These are phyloP conservation scores for Amaranthus hypochondriacus DNA, from an alignment of 148 eudicot species.

Conservation along the genomic window DNA sequence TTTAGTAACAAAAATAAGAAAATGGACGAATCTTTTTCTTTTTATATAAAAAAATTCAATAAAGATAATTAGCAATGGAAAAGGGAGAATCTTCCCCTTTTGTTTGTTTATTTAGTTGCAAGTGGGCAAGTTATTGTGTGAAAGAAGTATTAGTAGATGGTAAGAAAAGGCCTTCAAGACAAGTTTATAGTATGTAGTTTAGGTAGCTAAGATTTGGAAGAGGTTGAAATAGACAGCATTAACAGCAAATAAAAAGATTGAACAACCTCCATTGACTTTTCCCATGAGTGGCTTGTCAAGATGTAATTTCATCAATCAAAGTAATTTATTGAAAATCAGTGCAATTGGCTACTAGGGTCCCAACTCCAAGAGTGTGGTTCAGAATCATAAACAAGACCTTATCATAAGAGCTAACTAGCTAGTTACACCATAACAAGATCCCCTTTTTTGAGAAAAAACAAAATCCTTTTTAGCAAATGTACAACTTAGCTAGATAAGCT, in stretches of 20 bases:
- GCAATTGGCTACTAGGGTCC: slow-evolving; percentile 9
- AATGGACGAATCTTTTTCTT: no score
- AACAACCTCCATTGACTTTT: slow-evolving; percentile 29
- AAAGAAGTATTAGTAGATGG: not conserved
- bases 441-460: no score
- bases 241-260: slow-evolving; percentile 7
- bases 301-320: slow-evolving; percentile 10
- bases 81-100: no score
- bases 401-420: slow-evolving; percentile 6
- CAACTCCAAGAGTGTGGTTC: slow-evolving; percentile 8
- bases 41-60: no score
- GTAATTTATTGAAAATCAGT: slow-evolving; percentile 14
- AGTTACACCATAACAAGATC: slow-evolving; percentile 22
- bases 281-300: slow-evolving; percentile 3
- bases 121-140: no score
- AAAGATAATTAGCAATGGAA: no score
- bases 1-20: no score
- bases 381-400: not conserved
- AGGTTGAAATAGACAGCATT: slow-evolving; percentile 13
- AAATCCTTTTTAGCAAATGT: no score
- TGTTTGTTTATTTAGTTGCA: no score
- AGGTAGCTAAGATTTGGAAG: slow-evolving; percentile 14
- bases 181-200: not conserved
- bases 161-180: not conserved
- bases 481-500: no score